Evolutionary conservation across 768 basidiomycete species (phyloP).

Genomic region (Pleurotus salmoneostramineus): DNA sequence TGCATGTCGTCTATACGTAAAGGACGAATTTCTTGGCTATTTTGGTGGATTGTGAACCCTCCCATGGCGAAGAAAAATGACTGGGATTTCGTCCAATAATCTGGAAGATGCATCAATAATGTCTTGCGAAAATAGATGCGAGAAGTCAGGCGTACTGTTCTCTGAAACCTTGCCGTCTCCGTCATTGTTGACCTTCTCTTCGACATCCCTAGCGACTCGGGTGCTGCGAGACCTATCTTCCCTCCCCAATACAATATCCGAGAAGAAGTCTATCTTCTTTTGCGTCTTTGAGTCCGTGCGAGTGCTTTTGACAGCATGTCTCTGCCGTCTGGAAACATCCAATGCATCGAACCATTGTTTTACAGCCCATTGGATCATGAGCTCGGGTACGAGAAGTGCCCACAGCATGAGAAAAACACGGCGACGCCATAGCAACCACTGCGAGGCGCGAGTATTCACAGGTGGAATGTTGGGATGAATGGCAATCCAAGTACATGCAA

Average conservation of each 20-base stretch:
- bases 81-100: constrained; percentile 17
- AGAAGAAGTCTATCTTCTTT: constrained; percentile 1
- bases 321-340: background rate
- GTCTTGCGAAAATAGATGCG: too few species aligned
- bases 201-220: too few species aligned
- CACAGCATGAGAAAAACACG: constrained; percentile 9
- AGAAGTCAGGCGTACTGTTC: too few species aligned
- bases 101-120: too few species aligned
- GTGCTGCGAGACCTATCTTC: background rate
- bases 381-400: constrained; percentile 15
- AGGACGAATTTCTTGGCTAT: background rate
- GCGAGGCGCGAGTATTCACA: constrained; percentile 1
- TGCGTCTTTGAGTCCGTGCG: background rate
- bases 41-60: constrained; percentile 16
- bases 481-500: constrained; percentile 16
- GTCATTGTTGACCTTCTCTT: background rate
- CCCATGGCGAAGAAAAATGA: constrained; percentile 24
- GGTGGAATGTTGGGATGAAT: constrained; percentile 17
- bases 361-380: constrained; percentile 12
- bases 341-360: constrained; percentile 13
- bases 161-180: background rate
- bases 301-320: background rate
- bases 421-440: background rate
- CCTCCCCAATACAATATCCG: background rate
- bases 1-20: background rate